Evolutionary conservation across 2,329 filamentous ascomycete genomes (phyloP).

Genomic region (Penicillium glabrum): DNA sequence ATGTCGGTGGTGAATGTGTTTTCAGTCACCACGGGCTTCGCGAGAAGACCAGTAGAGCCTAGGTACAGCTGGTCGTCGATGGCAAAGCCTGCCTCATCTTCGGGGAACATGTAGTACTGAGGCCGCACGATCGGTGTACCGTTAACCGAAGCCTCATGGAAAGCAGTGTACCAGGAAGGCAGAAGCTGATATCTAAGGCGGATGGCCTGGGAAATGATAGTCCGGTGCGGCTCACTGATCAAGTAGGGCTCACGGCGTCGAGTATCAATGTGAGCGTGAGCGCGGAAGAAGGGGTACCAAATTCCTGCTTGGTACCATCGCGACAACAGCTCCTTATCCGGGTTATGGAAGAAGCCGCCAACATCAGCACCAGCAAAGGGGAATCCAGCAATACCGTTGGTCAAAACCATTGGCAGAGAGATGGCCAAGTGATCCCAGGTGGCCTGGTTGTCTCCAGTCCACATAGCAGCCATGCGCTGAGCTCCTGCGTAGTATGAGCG

Average conservation of each 20-base stretch:
- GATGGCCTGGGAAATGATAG: conserved; percentile 83
- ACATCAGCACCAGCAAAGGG: conserved; percentile 95
- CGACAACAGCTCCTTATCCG: conserved; percentile 83
- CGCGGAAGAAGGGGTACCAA: conserved; percentile 98
- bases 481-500: conserved; percentile 89
- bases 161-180: conserved; percentile 95
- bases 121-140: conserved; percentile 87
- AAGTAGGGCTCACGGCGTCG: conserved; percentile 93
- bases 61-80: conserved; percentile 94
- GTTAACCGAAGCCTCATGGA: conserved; percentile 80
- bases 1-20: conserved; percentile 71
- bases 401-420: conserved; percentile 89
- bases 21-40: conserved; percentile 82
- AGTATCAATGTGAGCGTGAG: conserved; percentile 93
- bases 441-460: conserved; percentile 97
- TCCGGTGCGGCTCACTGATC: conserved; percentile 76
- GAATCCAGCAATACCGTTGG: conserved; percentile 87
- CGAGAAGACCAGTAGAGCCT: conserved; percentile 83
- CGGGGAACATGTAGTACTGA: conserved; percentile 88
- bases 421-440: conserved; percentile 88
- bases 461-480: conserved; percentile 91
- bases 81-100: conserved; percentile 80
- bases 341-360: conserved; percentile 97
- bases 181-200: conserved; percentile 86
- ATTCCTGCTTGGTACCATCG: conserved; percentile 96